phyloP scores from a whole-genome alignment of 2,329 filamentous ascomycete species.

The Alternaria ventricosa region DNA sequence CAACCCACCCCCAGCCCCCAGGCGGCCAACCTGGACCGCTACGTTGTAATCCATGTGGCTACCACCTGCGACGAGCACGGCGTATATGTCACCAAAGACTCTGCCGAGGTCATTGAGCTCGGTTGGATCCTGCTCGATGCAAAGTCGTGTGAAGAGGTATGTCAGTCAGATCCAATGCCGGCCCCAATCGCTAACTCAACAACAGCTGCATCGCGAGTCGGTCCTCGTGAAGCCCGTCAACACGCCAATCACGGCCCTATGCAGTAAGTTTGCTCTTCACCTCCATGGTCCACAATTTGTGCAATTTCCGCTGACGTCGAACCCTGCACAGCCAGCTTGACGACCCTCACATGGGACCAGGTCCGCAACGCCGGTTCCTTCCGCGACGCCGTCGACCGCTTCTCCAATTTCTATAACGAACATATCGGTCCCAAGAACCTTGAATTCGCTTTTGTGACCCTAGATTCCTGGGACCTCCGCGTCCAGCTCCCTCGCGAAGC shows the following conservation, averaged over 20 bases:
- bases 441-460: conserved; percentile 97
- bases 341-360: conserved; percentile 98
- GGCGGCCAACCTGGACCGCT: conserved; percentile 75
- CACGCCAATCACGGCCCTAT: conserved; percentile 96
- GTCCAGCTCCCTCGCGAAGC: conserved; percentile 97
- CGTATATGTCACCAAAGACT: conserved; percentile 99
- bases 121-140: conserved; percentile 96
- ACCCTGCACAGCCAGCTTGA: conserved; percentile 77
- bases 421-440: conserved; percentile 88
- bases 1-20: conserved; percentile 40
- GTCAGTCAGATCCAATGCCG: conserved; percentile 4
- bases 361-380: conserved; percentile 97
- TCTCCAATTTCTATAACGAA: conserved; percentile 92
- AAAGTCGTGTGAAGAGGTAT: conserved; percentile 88
- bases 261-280: conserved; percentile 72
- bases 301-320: conserved; percentile 15
- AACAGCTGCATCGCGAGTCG: conserved; percentile 89
- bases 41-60: conserved; percentile 97
- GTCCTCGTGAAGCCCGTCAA: conserved; percentile 98
- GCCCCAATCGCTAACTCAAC: conserved; percentile 23
- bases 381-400: conserved; percentile 93
- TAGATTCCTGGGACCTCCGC: conserved; percentile 97
- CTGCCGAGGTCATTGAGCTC: conserved; percentile 97
- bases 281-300: neutral
- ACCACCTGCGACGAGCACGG: conserved; percentile 99